Evolutionary conservation across 257 asterid species (phyloP), one percentile per base, ranked within the genome.

Genomic region (Salvia hispanica): DNA sequence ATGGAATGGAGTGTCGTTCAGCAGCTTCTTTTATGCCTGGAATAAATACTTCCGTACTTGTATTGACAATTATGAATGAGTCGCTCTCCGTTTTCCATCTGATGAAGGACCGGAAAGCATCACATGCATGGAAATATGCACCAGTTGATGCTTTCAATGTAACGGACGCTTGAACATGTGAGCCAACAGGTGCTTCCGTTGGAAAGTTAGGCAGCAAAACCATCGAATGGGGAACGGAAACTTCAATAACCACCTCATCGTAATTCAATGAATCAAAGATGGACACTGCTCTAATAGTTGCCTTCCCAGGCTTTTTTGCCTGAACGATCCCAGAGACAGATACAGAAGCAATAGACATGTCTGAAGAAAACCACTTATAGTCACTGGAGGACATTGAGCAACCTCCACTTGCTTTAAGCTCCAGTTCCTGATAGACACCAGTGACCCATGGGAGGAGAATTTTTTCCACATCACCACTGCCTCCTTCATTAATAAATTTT

Each of bases 291-390:
- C 78, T 86, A 58, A 92, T 76, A 75, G 83, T 86, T 57, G 84
- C 88, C 80, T 79, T 90, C 65, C 98, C 98, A 45, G 96, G 96
- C 67, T 70, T 88, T 74, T 83, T 89, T 40, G 96, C 93, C 81
- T 87, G 89, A 51, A 89, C 82, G 46, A 83, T 70, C 59, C 98
- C 98, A 45, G 91, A 85, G 67, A 84, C 89, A 68, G 98, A 90
- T 37, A 86, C 97, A 36, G 95, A 89, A 25, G 87, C 91, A 72
- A 73, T 62, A 69, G 82, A 63, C 86, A 79, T 79, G 81, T 89
- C 95, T 0, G 91, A 89, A 74, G 97, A 89, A 72, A 84, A 74
- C 98, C 98, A 92, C 74, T 83, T 90, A 73, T 85, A 92, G 77
- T 92, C 97, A 78, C 85, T 82, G 33, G 91, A 77, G 47, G 87